Percentiles rank a stretch among this genome's conserved stretches.
Conservation (phyloP, 108 stramenopile genomes). For the Pelagomonas calceolata region DNA sequence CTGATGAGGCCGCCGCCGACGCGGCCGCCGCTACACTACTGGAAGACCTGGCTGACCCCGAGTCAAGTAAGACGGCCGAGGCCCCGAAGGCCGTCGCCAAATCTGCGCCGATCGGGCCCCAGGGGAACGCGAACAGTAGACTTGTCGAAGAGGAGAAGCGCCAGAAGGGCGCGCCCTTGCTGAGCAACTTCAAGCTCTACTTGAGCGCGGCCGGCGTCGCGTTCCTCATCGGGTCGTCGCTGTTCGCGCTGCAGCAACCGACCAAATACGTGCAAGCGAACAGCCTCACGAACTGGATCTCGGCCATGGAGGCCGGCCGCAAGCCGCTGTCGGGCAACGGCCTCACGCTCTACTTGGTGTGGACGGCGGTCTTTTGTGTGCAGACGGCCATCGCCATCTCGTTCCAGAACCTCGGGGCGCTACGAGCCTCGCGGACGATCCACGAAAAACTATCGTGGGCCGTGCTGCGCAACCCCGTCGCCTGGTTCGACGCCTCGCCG, state of each 20-base stretch:
- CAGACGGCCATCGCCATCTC: not conserved
- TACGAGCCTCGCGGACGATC: not conserved
- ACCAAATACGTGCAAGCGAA: not conserved
- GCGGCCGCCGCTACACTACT: not conserved
- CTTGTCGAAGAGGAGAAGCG: slow-evolving; percentile 11
- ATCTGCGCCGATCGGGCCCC: not conserved
- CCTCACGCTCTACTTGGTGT: not conserved
- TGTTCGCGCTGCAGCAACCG: not conserved
- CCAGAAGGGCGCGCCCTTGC: not conserved
- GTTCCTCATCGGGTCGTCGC: not conserved
- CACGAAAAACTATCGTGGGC: not conserved
- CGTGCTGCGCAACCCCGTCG: slow-evolving; percentile 32
- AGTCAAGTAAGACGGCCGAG: not conserved
- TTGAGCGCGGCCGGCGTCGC: not conserved
- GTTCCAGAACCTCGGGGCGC: not conserved
- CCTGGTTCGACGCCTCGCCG: slow-evolving; percentile 44
- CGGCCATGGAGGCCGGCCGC: not conserved
- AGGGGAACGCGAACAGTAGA: not conserved
- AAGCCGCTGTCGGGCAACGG: not conserved
- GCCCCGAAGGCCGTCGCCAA: not conserved
- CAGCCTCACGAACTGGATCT: not conserved
- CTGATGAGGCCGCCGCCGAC: not conserved
- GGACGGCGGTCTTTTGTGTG: not conserved
- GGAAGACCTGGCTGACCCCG: not conserved
- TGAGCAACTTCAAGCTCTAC: not conserved